Evolutionary conservation across 2,329 filamentous ascomycete species (phyloP).

Genomic region (Harringtonia aguacate): DNA sequence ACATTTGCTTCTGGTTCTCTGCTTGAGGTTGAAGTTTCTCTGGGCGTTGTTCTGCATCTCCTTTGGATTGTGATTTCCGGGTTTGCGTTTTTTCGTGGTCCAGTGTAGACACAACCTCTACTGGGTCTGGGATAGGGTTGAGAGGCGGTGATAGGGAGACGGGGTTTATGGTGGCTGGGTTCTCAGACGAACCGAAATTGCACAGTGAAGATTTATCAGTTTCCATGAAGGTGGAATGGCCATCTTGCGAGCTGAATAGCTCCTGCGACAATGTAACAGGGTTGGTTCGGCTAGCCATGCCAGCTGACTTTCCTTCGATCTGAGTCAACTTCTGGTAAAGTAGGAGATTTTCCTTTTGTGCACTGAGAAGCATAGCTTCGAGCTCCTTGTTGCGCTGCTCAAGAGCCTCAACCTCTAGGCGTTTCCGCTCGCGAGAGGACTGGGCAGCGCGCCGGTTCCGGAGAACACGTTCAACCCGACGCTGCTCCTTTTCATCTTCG

Average conservation of each 20-base stretch:
- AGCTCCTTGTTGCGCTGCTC: slow-evolving; percentile 65
- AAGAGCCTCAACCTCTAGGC: slow-evolving; percentile 76
- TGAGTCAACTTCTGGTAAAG: slow-evolving; percentile 39
- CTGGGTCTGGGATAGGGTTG: slow-evolving; percentile 35
- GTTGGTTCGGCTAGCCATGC: slow-evolving; percentile 26
- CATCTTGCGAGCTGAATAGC: slow-evolving; percentile 41
- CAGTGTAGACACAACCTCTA: background rate
- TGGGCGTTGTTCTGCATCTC: no score
- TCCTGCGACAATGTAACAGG: slow-evolving; percentile 48
- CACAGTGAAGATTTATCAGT: slow-evolving; percentile 26
- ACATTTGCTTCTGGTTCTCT: no score
- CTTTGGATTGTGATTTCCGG: no score
- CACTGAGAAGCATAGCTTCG: slow-evolving; percentile 40
- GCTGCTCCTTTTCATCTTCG: slow-evolving; percentile 96
- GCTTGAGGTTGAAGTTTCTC: no score
- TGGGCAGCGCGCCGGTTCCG: slow-evolving; percentile 93
- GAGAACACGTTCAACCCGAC: slow-evolving; percentile 91
- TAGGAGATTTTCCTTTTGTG: slow-evolving; percentile 29
- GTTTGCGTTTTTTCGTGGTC: background rate
- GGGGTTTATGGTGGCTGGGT: slow-evolving; percentile 44
- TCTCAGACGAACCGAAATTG: slow-evolving; percentile 28
- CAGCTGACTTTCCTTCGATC: slow-evolving; percentile 32
- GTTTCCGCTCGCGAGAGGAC: slow-evolving; percentile 90
- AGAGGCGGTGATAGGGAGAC: slow-evolving; percentile 50
- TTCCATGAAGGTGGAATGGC: slow-evolving; percentile 18